Conservation (phyloP, 2,329 filamentous ascomycete genomes). For the Epichloe gansuensis region DNA sequence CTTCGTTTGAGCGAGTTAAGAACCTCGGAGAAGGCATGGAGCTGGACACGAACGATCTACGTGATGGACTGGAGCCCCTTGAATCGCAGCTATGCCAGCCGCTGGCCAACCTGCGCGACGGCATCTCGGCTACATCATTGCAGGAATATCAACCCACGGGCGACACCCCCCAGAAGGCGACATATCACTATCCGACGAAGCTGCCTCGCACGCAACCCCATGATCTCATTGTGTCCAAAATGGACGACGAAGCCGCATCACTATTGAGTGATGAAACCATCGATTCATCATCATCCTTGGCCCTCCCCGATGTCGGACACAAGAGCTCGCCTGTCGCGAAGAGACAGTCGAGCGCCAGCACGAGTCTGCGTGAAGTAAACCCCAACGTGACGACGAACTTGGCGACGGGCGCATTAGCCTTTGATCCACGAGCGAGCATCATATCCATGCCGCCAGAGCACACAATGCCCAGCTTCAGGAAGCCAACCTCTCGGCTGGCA, state of each 20-base stretch:
- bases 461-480: conserved; percentile 36
- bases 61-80: conserved; percentile 49
- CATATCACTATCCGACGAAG: conserved; percentile 67
- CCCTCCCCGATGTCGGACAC: conserved; percentile 13
- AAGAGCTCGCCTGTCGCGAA: conserved; percentile 15
- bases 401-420: conserved; percentile 22
- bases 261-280: background rate
- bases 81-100: conserved; percentile 50
- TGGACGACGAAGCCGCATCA: conserved; percentile 18
- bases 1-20: conserved; percentile 54
- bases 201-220: conserved; percentile 59
- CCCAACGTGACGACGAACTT: conserved; percentile 34
- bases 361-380: conserved; percentile 43
- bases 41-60: conserved; percentile 43
- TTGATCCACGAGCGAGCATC: conserved; percentile 31
- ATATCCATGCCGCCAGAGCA: conserved; percentile 28
- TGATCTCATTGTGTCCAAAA: conserved; percentile 29
- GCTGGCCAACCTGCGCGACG: conserved; percentile 55
- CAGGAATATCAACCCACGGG: conserved; percentile 78
- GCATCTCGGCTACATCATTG: conserved; percentile 51
- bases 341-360: conserved; percentile 15
- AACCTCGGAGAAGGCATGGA: conserved; percentile 57
- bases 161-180: conserved; percentile 66
- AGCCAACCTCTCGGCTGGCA: conserved; percentile 20
- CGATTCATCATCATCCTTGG: conserved; percentile 29